Percentiles rank a stretch among this genome's conserved stretches.
These are phyloP conservation scores for Schoenoplectus triqueter DNA, from an alignment of 202 grass and related monocot genomes.

Conservation along the genomic window DNA sequence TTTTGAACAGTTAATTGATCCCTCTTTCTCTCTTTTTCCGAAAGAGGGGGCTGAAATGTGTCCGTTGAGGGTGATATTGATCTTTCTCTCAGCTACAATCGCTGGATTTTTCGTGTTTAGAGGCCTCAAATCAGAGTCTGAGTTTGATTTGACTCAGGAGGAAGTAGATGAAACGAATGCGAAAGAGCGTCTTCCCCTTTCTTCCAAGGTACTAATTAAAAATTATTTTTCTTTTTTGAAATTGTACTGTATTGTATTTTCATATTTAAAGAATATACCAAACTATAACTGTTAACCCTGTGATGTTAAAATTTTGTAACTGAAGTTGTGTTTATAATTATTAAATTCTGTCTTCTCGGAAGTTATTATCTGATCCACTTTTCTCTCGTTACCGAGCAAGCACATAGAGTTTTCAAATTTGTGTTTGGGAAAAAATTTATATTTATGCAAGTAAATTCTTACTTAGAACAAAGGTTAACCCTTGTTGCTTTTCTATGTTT, in stretches of 20 bases:
- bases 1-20: constrained; percentile 20
- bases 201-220: constrained; percentile 61
- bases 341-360: too few species aligned
- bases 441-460: not conserved
- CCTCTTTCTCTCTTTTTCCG: not conserved
- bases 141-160: constrained; percentile 40
- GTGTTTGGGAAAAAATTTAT: not conserved
- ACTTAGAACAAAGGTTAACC: not conserved
- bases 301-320: too few species aligned
- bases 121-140: constrained; percentile 59
- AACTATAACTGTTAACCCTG: not conserved
- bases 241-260: too few species aligned
- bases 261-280: not conserved
- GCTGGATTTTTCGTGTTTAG: constrained; percentile 89
- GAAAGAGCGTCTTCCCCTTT: constrained; percentile 50
- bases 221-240: not conserved
- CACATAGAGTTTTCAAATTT: not conserved
- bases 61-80: constrained; percentile 81
- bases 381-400: not conserved
- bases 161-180: constrained; percentile 41
- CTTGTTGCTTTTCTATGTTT: not conserved
- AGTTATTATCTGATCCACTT: not conserved
- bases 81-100: constrained; percentile 91
- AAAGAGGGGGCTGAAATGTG: constrained; percentile 53
- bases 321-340: too few species aligned